phyloP scores from a whole-genome alignment of 345 rosid species.

The Psidium guajava region DNA sequence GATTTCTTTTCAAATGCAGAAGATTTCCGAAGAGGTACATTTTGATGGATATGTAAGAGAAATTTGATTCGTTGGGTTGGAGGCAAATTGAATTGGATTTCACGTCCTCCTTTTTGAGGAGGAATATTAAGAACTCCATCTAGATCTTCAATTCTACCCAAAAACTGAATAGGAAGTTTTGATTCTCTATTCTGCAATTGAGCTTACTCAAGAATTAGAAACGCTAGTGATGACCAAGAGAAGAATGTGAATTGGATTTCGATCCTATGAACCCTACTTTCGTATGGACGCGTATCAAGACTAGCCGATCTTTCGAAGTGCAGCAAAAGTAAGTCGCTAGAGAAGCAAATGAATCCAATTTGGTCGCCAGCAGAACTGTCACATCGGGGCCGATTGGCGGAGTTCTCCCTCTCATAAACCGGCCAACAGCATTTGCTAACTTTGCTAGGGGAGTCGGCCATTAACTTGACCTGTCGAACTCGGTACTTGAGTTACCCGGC shows the following conservation, averaged over 20 bases:
- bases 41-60: not conserved
- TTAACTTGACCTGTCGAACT: not conserved
- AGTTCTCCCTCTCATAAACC: not conserved
- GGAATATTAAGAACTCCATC: not conserved
- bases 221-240: not conserved
- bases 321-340: too few species aligned
- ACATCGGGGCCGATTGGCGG: not conserved
- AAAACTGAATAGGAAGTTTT: not conserved
- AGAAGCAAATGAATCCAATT: not conserved
- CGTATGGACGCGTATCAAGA: not conserved
- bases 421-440: not conserved
- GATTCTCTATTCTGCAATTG: not conserved
- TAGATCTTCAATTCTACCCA: not conserved
- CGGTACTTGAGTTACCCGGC: fast-evolving
- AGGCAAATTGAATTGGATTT: not conserved
- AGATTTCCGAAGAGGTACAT: fast-evolving
- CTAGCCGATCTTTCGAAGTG: not conserved
- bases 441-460: not conserved
- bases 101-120: not conserved
- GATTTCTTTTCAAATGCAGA: not conserved
- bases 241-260: not conserved
- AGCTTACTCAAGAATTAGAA: not conserved
- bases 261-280: not conserved
- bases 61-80: not conserved
- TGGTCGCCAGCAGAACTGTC: not conserved